Conservation (phyloP, 371 early-diverging fungal genomes). For the Zychaea mexicana region DNA sequence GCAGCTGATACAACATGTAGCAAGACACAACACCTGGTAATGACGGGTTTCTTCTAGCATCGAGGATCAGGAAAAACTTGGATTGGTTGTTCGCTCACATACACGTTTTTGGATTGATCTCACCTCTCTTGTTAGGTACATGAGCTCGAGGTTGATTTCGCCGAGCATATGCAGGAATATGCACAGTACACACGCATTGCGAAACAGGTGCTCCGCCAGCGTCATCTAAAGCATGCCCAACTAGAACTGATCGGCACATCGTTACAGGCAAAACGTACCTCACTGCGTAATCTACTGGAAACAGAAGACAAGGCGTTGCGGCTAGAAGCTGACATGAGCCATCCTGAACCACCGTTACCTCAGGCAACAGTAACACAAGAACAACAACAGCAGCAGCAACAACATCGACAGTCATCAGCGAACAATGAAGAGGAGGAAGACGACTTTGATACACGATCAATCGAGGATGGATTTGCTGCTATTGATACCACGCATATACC, state of each 20-base stretch:
- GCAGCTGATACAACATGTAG: slow-evolving; percentile 78
- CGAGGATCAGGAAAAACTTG: too few relatives aligned
- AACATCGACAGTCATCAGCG: too few relatives aligned
- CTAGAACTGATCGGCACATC: slow-evolving; percentile 74
- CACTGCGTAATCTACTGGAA: slow-evolving; percentile 65
- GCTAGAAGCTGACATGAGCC: slow-evolving; percentile 57
- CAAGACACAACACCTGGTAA: slow-evolving; percentile 68
- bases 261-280: slow-evolving; percentile 65
- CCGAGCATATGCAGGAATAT: slow-evolving; percentile 87
- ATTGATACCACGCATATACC: slow-evolving; percentile 19
- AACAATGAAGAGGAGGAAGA: neutral
- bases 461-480: slow-evolving; percentile 42
- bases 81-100: too few relatives aligned
- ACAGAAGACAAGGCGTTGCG: slow-evolving; percentile 53
- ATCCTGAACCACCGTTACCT: neutral
- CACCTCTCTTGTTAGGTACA: slow-evolving; percentile 45
- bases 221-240: slow-evolving; percentile 83
- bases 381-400: neutral
- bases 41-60: too few relatives aligned
- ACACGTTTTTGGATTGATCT: too few relatives aligned
- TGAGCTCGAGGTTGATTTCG: slow-evolving; percentile 69
- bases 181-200: slow-evolving; percentile 76
- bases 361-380: neutral
- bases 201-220: slow-evolving; percentile 76
- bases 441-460: slow-evolving; percentile 36